phyloP scores from a whole-genome alignment of 2,329 filamentous ascomycete genomes.

The Sclerotinia minor region DNA sequence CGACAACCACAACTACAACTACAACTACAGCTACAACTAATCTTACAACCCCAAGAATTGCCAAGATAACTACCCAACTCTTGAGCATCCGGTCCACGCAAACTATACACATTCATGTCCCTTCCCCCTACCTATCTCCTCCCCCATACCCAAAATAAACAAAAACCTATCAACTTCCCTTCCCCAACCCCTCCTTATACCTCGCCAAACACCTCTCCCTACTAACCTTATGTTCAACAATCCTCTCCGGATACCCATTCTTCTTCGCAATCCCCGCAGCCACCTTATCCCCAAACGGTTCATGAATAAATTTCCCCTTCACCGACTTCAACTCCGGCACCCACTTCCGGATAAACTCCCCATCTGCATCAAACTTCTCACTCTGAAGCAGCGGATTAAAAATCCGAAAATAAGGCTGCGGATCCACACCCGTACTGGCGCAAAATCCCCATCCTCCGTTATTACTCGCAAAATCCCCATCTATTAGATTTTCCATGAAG shows the following conservation, averaged over 20 bases:
- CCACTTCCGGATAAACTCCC: slow-evolving; percentile 81
- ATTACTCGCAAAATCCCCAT: slow-evolving; percentile 42
- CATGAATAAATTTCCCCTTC: slow-evolving; percentile 71
- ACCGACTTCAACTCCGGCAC: slow-evolving; percentile 70
- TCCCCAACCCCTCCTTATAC: slow-evolving; percentile 66
- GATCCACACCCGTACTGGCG: slow-evolving; percentile 76
- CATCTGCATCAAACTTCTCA: slow-evolving; percentile 79
- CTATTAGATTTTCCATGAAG: slow-evolving; percentile 70
- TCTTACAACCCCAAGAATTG: no score
- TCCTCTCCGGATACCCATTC: slow-evolving; percentile 70
- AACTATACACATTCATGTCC: not conserved
- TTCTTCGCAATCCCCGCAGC: slow-evolving; percentile 58
- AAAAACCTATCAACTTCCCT: slow-evolving; percentile 42
- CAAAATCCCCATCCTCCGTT: slow-evolving; percentile 43
- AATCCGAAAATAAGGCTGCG: slow-evolving; percentile 86
- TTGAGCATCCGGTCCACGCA: not conserved
- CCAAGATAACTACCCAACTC: not conserved
- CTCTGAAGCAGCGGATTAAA: slow-evolving; percentile 86
- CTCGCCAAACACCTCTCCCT: slow-evolving; percentile 66
- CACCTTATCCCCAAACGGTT: slow-evolving; percentile 75
- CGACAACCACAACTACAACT: no score
- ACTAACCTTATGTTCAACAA: slow-evolving; percentile 71
- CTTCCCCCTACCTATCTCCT: no score
- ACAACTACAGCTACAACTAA: no score
- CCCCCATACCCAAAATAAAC: no score